A percentile compares a stretch with the other conserved stretches of the same genome.
Evolutionary conservation across 2,329 filamentous ascomycete genomes (phyloP).

Genomic region (Rutstroemia sp.): DNA sequence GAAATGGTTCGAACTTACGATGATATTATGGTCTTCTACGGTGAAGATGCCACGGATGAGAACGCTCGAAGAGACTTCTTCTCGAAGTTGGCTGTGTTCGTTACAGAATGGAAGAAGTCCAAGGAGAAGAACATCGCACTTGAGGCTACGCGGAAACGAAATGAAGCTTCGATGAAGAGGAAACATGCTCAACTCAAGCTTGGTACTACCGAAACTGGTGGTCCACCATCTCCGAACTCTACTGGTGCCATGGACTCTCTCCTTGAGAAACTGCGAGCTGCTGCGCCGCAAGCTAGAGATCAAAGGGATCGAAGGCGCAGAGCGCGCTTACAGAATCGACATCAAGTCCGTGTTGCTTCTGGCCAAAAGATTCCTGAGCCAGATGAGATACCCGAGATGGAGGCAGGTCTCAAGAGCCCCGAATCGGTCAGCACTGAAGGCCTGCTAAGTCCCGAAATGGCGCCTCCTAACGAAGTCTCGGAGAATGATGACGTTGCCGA

Average conservation of each 20-base stretch:
- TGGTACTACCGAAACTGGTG: conserved; percentile 32
- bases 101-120: conserved; percentile 93
- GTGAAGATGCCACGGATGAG: conserved; percentile 86
- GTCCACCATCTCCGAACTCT: conserved; percentile 58
- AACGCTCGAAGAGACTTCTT: conserved; percentile 95
- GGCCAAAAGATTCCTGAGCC: conserved; percentile 81
- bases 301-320: conserved; percentile 82
- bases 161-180: conserved; percentile 87
- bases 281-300: conserved; percentile 82
- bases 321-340: conserved; percentile 80
- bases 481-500: conserved; percentile 66
- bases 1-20: conserved; percentile 89
- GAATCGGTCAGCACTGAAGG: conserved; percentile 31
- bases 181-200: conserved; percentile 66
- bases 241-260: conserved; percentile 94
- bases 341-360: conserved; percentile 82
- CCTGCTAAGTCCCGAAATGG: conserved; percentile 18
- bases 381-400: conserved; percentile 52
- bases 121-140: conserved; percentile 80
- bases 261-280: conserved; percentile 88
- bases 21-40: conserved; percentile 94
- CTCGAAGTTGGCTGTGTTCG: conserved; percentile 81
- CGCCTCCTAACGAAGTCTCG: conserved; percentile 16
- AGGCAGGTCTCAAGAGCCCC: conserved; percentile 48
- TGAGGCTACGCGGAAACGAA: conserved; percentile 77